Percentiles rank a stretch among this genome's conserved stretches.
phyloP scores from a whole-genome alignment of 73 alveolate species.

The Symbiodinium pilosum region DNA sequence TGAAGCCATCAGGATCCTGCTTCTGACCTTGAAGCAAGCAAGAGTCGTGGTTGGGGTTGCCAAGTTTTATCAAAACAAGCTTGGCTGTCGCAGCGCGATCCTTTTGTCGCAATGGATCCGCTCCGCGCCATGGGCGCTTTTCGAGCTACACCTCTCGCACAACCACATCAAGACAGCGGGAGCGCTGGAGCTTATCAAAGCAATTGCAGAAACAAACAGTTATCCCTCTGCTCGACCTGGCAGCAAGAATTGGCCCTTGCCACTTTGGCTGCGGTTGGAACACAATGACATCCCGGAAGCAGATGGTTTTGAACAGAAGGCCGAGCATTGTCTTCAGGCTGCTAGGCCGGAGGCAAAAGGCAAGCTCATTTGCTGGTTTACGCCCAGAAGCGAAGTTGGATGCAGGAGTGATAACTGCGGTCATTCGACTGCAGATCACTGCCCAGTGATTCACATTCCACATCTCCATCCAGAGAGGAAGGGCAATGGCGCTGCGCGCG shows the following conservation, averaged over 20 bases:
- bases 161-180: background rate
- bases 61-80: background rate
- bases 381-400: background rate
- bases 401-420: constrained; percentile 9
- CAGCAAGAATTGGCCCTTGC: background rate
- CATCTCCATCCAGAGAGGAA: background rate
- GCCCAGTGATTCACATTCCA: constrained; percentile 11
- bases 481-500: background rate
- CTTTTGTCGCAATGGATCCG: background rate
- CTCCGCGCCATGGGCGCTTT: background rate
- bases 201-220: background rate
- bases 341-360: background rate
- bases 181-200: background rate
- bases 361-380: background rate
- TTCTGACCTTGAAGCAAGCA: background rate
- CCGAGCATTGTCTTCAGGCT: background rate
- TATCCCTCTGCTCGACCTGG: constrained; percentile 7
- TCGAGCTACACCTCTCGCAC: background rate
- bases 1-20: background rate
- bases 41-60: background rate
- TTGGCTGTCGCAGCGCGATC: background rate
- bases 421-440: background rate
- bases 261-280: background rate
- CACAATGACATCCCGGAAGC: constrained; percentile 6
- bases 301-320: background rate